Evolutionary conservation across 306 rosid genomes (phyloP).

Genomic region (Alnus glutinosa): DNA sequence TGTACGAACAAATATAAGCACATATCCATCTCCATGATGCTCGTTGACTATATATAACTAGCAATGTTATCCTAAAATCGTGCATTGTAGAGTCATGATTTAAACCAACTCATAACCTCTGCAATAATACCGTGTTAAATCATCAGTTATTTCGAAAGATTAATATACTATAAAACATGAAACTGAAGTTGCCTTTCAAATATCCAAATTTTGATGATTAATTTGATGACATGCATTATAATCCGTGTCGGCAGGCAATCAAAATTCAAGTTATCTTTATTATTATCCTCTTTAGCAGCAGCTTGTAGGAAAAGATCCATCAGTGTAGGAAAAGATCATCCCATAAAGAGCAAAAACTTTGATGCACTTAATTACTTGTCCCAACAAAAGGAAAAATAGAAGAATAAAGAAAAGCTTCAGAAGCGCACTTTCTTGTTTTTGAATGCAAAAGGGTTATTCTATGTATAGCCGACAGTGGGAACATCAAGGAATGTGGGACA

Average conservation of each 20-base stretch:
- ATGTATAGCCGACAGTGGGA: constrained; percentile 1
- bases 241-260: background rate
- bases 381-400: background rate
- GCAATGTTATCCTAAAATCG: background rate
- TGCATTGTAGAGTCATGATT: no score
- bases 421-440: constrained; percentile 27
- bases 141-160: no score
- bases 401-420: constrained; percentile 12
- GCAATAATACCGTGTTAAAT: no score
- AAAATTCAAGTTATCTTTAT: background rate
- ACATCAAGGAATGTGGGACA: constrained; percentile 28
- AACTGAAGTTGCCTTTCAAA: no score
- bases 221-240: background rate
- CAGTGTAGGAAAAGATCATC: background rate
- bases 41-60: constrained; percentile 32
- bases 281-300: background rate
- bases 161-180: no score
- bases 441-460: constrained; percentile 21
- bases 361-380: background rate
- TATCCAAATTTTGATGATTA: background rate
- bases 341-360: background rate
- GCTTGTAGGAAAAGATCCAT: background rate
- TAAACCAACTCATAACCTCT: no score
- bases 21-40: constrained; percentile 4
- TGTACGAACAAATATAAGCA: constrained; percentile 21